These are phyloP conservation scores for Saccharomyces pastorianus DNA, from an alignment of 1,139 yeast genomes.

Conservation along the genomic window DNA sequence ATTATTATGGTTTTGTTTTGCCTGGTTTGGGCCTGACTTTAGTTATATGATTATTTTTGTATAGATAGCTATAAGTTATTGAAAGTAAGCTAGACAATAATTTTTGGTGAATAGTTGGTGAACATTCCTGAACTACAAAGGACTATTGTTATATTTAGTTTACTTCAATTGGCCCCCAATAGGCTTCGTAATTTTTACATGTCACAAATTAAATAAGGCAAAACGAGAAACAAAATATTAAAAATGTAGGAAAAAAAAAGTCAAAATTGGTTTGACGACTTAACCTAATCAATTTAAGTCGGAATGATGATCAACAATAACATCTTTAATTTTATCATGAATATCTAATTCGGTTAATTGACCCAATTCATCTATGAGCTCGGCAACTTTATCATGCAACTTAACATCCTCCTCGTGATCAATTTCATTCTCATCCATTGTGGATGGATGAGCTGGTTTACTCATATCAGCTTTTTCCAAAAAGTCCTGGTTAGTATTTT, in stretches of 20 bases:
- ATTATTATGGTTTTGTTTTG: neutral
- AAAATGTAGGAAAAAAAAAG: neutral
- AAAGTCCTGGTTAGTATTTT: constrained; percentile 12
- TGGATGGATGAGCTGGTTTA: neutral
- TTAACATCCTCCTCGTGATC: neutral
- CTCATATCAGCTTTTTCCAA: neutral
- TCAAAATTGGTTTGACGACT: neutral
- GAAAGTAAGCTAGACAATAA: neutral
- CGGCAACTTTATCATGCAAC: neutral
- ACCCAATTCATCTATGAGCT: neutral
- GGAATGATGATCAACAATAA: neutral
- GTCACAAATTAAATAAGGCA: too few species aligned
- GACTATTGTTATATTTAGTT: too few species aligned
- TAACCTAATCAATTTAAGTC: neutral
- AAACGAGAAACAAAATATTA: neutral
- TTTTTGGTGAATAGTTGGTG: neutral
- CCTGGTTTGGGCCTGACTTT: neutral
- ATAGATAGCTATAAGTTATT: neutral
- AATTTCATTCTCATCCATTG: neutral
- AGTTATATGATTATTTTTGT: neutral
- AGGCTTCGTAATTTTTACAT: too few species aligned
- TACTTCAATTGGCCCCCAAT: too few species aligned
- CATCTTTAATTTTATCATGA: neutral
- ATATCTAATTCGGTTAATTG: neutral
- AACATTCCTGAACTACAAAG: neutral